Conservation (phyloP, 1,139 yeast genomes). For the Ashbya aceris region DNA sequence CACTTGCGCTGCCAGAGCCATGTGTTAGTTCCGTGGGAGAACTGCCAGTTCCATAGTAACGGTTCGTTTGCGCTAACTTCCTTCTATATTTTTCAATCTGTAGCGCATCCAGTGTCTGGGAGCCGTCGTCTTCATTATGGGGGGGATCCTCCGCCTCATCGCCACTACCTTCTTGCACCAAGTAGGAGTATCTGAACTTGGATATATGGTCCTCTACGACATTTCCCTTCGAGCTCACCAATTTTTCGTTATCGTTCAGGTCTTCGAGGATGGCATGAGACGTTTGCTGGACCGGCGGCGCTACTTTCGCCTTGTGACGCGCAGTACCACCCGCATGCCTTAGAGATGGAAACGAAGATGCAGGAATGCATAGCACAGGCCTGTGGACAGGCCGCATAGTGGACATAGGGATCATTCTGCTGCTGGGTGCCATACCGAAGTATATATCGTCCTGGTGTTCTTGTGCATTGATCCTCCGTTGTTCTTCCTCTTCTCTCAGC, state of each 20-base stretch:
- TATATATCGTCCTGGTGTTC: background rate
- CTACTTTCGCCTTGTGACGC: background rate
- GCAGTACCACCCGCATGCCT: slow-evolving; percentile 10
- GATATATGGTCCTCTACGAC: slow-evolving; percentile 25
- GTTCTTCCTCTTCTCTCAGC: slow-evolving; percentile 18
- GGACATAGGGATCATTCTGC: background rate
- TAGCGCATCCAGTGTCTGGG: background rate
- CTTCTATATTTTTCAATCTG: background rate
- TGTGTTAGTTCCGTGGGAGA: slow-evolving; percentile 1
- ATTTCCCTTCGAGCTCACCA: slow-evolving; percentile 5
- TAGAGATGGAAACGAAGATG: slow-evolving; percentile 26
- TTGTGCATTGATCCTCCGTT: slow-evolving; percentile 1
- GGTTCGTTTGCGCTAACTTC: background rate
- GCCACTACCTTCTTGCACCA: slow-evolving; percentile 26
- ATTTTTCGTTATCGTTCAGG: slow-evolving; percentile 5
- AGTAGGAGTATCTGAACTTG: slow-evolving; percentile 25
- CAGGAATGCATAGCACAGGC: slow-evolving; percentile 25
- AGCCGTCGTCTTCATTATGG: background rate
- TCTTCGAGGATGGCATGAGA: background rate
- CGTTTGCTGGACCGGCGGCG: background rate
- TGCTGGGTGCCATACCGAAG: background rate
- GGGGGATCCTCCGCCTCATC: slow-evolving; percentile 8
- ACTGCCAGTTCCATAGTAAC: background rate
- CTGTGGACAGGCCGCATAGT: slow-evolving; percentile 4
- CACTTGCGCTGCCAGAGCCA: too few species aligned